These are phyloP conservation scores for Ophiostoma montium DNA, from an alignment of 2,329 filamentous ascomycete species.

Conservation along the genomic window DNA sequence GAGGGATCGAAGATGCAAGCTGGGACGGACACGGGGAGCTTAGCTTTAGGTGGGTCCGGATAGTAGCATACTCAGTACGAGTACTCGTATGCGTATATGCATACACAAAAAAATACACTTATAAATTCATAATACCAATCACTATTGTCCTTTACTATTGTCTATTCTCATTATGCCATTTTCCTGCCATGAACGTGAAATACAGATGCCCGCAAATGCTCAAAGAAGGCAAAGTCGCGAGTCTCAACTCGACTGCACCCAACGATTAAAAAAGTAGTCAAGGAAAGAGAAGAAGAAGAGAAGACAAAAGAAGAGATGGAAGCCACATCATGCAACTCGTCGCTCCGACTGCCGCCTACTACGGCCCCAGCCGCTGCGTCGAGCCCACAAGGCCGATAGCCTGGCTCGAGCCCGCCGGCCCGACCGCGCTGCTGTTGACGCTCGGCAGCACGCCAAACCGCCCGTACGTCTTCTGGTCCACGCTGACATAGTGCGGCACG, in stretches of 20 bases:
- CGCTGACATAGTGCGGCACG: conserved; percentile 81
- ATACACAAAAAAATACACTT: no score
- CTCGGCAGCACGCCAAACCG: conserved; percentile 74
- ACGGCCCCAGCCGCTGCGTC: conserved; percentile 57
- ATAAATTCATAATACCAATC: no score
- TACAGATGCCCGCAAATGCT: no score
- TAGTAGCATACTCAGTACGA: no score
- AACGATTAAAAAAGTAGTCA: not conserved
- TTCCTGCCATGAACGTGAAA: no score
- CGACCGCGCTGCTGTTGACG: conserved; percentile 15
- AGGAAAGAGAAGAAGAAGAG: not conserved
- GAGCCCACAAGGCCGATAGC: conserved; percentile 49
- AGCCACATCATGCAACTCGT: not conserved
- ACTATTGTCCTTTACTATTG: no score
- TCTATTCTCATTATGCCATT: no score
- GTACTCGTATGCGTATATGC: no score
- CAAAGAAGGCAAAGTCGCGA: no score
- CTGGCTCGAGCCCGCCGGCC: conserved; percentile 18
- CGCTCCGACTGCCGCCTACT: not conserved
- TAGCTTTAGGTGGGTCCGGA: not conserved
- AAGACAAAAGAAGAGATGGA: no score
- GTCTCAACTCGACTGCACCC: no score
- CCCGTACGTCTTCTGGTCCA: conserved; percentile 92
- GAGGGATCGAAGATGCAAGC: not conserved
- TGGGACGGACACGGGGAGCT: conserved; percentile 5